Evolutionary conservation across 2,329 filamentous ascomycete species (phyloP).

Genomic region (Colletotrichum coccodes): DNA sequence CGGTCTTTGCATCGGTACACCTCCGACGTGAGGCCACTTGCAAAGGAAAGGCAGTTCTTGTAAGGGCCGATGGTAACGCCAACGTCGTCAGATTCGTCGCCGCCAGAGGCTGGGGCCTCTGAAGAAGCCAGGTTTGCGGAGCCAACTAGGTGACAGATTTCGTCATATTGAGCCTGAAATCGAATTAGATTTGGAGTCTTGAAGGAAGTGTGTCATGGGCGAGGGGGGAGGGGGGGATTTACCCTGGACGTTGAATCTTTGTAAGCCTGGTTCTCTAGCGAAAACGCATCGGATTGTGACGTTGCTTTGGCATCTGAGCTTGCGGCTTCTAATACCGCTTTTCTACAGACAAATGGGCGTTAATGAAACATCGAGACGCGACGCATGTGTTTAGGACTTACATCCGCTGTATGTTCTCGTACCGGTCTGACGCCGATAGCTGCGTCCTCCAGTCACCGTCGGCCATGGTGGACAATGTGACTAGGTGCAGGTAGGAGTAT

Average conservation of each 20-base stretch:
- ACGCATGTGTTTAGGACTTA: constrained; percentile 47
- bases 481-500: neutral
- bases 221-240: neutral
- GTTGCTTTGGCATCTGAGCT: constrained; percentile 13
- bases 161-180: constrained; percentile 49
- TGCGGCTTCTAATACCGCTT: constrained; percentile 25
- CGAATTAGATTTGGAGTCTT: neutral
- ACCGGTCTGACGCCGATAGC: constrained; percentile 68
- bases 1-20: constrained; percentile 76
- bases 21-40: constrained; percentile 80
- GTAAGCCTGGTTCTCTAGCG: constrained; percentile 33
- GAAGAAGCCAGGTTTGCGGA: constrained; percentile 27
- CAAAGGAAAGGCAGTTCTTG: constrained; percentile 62
- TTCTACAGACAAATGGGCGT: neutral
- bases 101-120: neutral
- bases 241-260: constrained; percentile 29
- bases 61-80: constrained; percentile 65
- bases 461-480: constrained; percentile 3
- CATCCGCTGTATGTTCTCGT: constrained; percentile 72
- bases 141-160: constrained; percentile 46
- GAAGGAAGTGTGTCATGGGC: neutral
- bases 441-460: constrained; percentile 57
- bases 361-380: neutral
- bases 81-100: constrained; percentile 32
- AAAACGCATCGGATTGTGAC: constrained; percentile 33